Evolutionary conservation across 1,284 basidiomycete genomes (phyloP).

Genomic region (Fomitopsis schrenkii): DNA sequence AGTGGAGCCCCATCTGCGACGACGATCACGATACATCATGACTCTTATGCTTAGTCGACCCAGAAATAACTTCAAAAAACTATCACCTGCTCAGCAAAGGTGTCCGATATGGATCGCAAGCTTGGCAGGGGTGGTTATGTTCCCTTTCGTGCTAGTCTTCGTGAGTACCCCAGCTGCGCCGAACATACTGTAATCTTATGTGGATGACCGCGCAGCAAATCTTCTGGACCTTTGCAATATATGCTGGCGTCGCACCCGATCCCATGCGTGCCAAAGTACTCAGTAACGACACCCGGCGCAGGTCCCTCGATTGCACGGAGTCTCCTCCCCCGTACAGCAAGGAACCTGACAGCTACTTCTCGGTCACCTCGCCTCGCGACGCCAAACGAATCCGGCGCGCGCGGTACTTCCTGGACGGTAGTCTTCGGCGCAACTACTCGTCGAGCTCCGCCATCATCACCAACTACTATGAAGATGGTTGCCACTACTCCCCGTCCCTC

Average conservation of each 20-base stretch:
- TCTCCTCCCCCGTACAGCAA: background rate
- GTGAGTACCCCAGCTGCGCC: background rate
- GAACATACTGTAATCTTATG: background rate
- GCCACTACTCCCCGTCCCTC: background rate
- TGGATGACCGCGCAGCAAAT: background rate
- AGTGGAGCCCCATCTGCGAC: background rate
- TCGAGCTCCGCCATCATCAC: background rate
- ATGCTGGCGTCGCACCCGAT: background rate
- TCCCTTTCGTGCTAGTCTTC: background rate
- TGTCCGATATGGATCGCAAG: background rate
- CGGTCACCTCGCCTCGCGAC: background rate
- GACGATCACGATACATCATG: constrained; percentile 2
- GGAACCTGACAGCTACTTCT: background rate
- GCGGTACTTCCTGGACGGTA: background rate
- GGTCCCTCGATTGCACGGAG: too few relatives aligned
- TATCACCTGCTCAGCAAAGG: background rate
- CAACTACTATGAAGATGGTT: background rate
- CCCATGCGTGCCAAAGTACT: background rate
- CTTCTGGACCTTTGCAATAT: background rate
- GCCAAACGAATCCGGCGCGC: background rate
- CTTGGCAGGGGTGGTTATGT: background rate
- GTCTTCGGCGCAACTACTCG: background rate
- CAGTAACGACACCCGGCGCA: too few relatives aligned
- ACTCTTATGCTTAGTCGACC: background rate
- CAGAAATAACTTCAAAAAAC: background rate